Conservation (phyloP, 2,329 filamentous ascomycete species). For the Fusarium denticulatum region DNA sequence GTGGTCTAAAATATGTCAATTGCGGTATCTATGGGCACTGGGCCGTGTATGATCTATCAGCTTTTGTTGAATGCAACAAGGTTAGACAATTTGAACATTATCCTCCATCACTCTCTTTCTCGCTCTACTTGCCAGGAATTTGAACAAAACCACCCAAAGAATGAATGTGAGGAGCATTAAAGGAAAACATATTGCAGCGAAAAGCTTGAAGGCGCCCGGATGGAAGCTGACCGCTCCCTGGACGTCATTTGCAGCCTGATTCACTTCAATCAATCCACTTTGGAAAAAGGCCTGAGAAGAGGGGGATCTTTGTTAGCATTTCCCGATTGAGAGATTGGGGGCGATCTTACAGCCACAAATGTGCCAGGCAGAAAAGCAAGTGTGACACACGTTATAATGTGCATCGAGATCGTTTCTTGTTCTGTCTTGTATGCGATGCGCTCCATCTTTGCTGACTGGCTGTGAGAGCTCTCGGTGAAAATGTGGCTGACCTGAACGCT, state of each 20-base stretch:
- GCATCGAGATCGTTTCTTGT: not conserved
- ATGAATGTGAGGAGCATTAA: not conserved
- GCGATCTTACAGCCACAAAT: not conserved
- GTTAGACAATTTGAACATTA: too few species aligned
- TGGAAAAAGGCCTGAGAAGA: not conserved
- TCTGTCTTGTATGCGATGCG: constrained; percentile 61
- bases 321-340: too few species aligned
- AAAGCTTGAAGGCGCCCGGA: not conserved
- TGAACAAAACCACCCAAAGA: not conserved
- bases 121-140: not conserved
- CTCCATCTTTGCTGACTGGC: not conserved
- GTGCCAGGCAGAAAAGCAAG: not conserved
- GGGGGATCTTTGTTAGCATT: too few species aligned
- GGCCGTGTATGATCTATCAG: too few species aligned
- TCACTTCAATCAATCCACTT: not conserved
- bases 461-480: not conserved
- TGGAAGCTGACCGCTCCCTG: not conserved
- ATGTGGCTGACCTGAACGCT: not conserved
- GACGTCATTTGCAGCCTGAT: not conserved
- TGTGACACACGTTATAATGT: not conserved
- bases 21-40: too few species aligned
- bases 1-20: too few species aligned
- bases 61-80: too few species aligned
- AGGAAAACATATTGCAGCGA: not conserved
- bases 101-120: too few species aligned